Conservation (phyloP, 805 yeast genomes). For the Nematodospora valgi region DNA sequence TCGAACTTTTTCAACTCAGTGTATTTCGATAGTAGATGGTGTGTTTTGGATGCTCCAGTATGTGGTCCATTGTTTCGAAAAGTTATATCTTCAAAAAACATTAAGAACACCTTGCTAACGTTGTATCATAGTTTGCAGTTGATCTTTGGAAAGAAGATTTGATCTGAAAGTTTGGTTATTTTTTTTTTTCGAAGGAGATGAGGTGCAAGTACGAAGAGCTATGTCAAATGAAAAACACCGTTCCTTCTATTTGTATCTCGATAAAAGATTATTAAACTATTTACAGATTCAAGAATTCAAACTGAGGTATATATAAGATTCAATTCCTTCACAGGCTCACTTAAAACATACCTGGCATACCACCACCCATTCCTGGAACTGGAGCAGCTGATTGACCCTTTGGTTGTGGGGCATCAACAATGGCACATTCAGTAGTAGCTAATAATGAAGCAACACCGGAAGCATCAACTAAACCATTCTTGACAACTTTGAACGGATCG, state of each 20-base stretch:
- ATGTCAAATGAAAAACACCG: not conserved
- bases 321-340: not conserved
- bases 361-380: conserved; percentile 45
- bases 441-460: conserved; percentile 95
- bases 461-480: conserved; percentile 93
- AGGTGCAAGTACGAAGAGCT: not conserved
- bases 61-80: conserved; percentile 6
- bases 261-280: conserved; percentile 3
- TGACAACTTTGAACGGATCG: conserved; percentile 97
- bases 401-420: conserved; percentile 92
- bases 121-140: conserved; percentile 6
- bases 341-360: conserved; percentile 31
- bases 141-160: not conserved
- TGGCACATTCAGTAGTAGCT: conserved; percentile 98
- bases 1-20: conserved; percentile 15
- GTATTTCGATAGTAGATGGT: conserved; percentile 14
- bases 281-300: too few species aligned
- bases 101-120: not conserved
- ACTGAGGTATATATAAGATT: conserved; percentile 1
- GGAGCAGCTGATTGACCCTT: conserved; percentile 49
- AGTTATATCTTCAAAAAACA: conserved; percentile 10
- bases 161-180: conserved; percentile 1
- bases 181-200: conserved; percentile 7
- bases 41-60: conserved; percentile 1
- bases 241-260: not conserved